These are phyloP conservation scores for Cladosporium sphaerospermum DNA, from an alignment of 2,329 filamentous ascomycete species.

Conservation along the genomic window DNA sequence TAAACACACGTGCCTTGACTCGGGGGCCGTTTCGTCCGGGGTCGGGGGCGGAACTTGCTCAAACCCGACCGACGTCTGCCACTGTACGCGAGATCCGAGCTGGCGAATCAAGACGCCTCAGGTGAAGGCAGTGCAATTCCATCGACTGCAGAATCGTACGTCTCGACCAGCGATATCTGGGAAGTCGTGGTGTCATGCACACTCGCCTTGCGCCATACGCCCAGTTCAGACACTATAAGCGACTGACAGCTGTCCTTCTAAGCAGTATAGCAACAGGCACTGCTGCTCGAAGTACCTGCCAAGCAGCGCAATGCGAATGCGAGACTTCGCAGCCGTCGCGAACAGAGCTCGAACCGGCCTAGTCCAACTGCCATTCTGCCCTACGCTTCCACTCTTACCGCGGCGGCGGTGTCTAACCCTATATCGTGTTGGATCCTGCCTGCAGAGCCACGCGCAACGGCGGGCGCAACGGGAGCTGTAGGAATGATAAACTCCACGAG, in stretches of 20 bases:
- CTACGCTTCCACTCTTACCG: background rate
- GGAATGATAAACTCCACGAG: background rate
- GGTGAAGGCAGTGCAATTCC: too few species aligned
- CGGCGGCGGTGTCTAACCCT: background rate
- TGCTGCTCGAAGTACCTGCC: constrained; percentile 1
- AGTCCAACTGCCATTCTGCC: background rate
- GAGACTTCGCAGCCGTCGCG: background rate
- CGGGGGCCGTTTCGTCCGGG: background rate
- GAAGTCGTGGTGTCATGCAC: too few species aligned
- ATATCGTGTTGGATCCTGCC: background rate
- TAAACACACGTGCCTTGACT: background rate
- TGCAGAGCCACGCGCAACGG: constrained; percentile 3
- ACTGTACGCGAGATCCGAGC: background rate
- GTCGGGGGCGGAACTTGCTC: constrained; percentile 1
- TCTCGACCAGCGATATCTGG: too few species aligned
- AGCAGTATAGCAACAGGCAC: background rate
- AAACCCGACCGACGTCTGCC: background rate
- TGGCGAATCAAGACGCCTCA: background rate
- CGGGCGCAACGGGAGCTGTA: background rate
- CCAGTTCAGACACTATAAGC: too few species aligned
- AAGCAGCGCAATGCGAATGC: constrained; percentile 8
- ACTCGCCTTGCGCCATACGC: too few species aligned
- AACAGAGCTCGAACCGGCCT: background rate
- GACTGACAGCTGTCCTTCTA: background rate
- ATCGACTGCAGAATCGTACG: too few species aligned